A percentile compares a stretch with the other conserved stretches of the same genome.
Conservation (phyloP, 2,329 filamentous ascomycete genomes). For the Aotearoamyces nothofagi region DNA sequence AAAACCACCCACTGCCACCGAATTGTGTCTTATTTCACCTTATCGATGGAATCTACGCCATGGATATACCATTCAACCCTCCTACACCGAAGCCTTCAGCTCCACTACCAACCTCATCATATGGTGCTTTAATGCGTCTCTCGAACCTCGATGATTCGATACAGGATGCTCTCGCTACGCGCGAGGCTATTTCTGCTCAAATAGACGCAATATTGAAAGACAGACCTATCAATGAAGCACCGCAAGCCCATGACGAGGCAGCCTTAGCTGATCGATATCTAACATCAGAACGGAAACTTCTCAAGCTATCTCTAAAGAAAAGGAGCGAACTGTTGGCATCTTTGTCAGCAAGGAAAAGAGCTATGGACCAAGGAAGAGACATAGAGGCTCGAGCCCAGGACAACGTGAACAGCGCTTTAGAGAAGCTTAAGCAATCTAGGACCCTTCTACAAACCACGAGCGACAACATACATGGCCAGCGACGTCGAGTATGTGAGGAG, state of each 20-base stretch:
- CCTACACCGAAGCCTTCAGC: conserved; percentile 33
- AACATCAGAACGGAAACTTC: conserved; percentile 45
- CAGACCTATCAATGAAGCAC: conserved; percentile 26
- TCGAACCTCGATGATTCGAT: conserved; percentile 83
- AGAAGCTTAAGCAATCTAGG: conserved; percentile 41
- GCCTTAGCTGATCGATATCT: conserved; percentile 38
- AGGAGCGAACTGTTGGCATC: conserved; percentile 54
- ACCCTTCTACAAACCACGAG: conserved; percentile 38
- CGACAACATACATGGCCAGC: conserved; percentile 66
- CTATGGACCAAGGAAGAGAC: conserved; percentile 49
- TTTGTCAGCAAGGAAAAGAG: conserved; percentile 45
- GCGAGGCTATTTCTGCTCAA: conserved; percentile 58
- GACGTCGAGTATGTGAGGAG: conserved; percentile 77
- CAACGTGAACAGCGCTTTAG: conserved; percentile 45
- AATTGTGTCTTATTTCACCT: conserved; percentile 82
- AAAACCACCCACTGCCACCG: conserved; percentile 55
- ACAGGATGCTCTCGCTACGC: conserved; percentile 71
- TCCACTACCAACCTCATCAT: conserved; percentile 54
- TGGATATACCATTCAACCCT: conserved; percentile 41
- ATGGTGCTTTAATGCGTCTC: conserved; percentile 75
- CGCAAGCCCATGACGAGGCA: conserved; percentile 33
- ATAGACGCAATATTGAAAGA: conserved; percentile 46
- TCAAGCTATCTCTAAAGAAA: conserved; percentile 44
- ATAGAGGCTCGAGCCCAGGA: conserved; percentile 40
- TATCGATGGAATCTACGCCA: conserved; percentile 72